Evolutionary conservation across 345 rosid species (phyloP), one percentile per base, ranked within the genome.

Genomic region (Triadica sebifera): DNA sequence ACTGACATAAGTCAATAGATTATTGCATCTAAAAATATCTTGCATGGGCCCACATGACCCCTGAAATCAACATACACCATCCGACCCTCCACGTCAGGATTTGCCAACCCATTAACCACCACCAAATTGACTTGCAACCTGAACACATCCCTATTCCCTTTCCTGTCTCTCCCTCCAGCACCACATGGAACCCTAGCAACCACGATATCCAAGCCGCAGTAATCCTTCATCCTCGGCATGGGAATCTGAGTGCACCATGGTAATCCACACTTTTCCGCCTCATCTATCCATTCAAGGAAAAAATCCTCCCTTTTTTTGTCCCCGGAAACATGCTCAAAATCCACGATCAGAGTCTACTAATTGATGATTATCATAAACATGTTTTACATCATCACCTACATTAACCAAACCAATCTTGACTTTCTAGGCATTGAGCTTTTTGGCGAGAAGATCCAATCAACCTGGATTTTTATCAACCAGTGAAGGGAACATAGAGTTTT

Each of bases 41-140:
- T 76, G 74, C 98, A 94, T 91, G 5, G 98, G 95, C 41, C 89
- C 94, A 70, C 97, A 92, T 1, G 84, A 64, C 4, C 98, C 94
- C 81, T 50, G 39, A 94, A 86, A 67, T 92, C 91, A 24, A 76
- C 85, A 12, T 87, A 80, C 55, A 85, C 86, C 69, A 76, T 59
- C 74, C 79, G 79, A 73, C 79, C 81, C 1, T 29, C 77, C 74
- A 51, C 45, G 5, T 91, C 88, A 53, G 85, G 87, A 25, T 70
- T 62, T 61, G 85, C 90, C n/a, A 80, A 89, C n/a, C 92, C 80
- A 72, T 85, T 89, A 3, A 97, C 97, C 69, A 81, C 93, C 75
- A 89, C 94, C 81, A 95, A 43, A 74, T 89, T 92, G 24, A 91
- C 88, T 57, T 95, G 98, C 69, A 95, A 79, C 88, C 97, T 84